These are phyloP conservation scores for Colletotrichum cereale DNA, from an alignment of 2,329 filamentous ascomycete genomes.

Conservation along the genomic window DNA sequence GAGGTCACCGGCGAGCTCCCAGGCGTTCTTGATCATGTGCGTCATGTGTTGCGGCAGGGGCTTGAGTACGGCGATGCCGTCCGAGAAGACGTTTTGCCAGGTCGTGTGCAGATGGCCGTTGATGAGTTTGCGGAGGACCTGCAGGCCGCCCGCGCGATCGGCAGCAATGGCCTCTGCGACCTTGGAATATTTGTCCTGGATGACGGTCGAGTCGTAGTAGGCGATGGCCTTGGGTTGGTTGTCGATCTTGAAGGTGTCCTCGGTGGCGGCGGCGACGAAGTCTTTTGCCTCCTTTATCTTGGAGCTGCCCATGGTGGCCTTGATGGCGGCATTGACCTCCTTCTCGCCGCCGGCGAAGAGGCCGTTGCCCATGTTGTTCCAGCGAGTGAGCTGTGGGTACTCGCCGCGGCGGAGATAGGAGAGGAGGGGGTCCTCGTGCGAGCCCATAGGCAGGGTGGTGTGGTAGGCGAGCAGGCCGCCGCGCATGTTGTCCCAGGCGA, in stretches of 20 bases:
- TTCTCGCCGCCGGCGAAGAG: constrained; percentile 79
- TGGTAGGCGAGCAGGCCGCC: constrained; percentile 84
- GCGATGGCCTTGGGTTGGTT: constrained; percentile 76
- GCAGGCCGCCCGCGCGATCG: constrained; percentile 71
- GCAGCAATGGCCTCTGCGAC: constrained; percentile 73
- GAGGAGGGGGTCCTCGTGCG: constrained; percentile 79
- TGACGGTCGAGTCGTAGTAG: constrained; percentile 76
- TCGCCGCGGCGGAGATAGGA: constrained; percentile 80
- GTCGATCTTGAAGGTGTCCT: constrained; percentile 75
- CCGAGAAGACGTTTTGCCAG: constrained; percentile 84
- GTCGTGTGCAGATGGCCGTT: constrained; percentile 86
- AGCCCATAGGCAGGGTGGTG: constrained; percentile 86
- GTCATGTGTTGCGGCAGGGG: constrained; percentile 82
- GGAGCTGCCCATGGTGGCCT: constrained; percentile 68
- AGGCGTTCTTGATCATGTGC: constrained; percentile 75
- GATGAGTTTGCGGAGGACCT: constrained; percentile 79
- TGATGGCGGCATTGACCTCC: constrained; percentile 73
- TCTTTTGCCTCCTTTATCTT: constrained; percentile 69
- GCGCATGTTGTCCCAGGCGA: constrained; percentile 94
- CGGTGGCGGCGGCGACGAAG: constrained; percentile 72
- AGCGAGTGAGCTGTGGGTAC: constrained; percentile 79
- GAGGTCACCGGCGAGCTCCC: constrained; percentile 80
- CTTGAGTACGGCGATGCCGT: constrained; percentile 85
- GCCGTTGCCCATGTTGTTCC: constrained; percentile 77
- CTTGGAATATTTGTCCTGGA: constrained; percentile 75